Evolutionary conservation across 2,329 filamentous ascomycete species (phyloP), one percentile per base, ranked within the genome.

Genomic region (Eutypella sp.): DNA sequence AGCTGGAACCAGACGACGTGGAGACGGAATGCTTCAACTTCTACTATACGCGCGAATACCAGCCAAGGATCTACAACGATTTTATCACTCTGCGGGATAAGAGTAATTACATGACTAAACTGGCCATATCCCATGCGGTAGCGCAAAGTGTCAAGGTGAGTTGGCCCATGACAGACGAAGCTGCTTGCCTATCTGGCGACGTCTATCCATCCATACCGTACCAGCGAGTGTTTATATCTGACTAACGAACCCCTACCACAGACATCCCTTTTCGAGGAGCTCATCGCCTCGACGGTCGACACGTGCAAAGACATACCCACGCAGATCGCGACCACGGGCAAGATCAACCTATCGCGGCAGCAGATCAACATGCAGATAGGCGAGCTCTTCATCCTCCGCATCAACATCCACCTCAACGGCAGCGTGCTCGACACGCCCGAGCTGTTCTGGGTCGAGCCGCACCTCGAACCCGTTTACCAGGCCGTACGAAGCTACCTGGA

Each of bases 341-440:
- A 91, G 61, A 93, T 99, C 61, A 85, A 88, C 45, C 81, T 99
- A 47, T 89, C 84, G 47, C 83, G 92, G 37, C 82, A 83, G 48
- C 84, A 97, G 65, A 96, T 99, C 74, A 97, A 97, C 74, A 97
- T 97, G 91, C 91, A 97, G 69, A 96, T 99, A 50, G 93, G 93
- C 64, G 91, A 99, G 71, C 81, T 99, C 44, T 99, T 99, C 68
- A 97, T 99, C 62, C 74, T 99, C 25, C 83, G 93, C 49, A 97
- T 99, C 71, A 96, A 93, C 66, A 97, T 99, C 61, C 95, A 99
- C 69, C 78, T 99, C 42, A 96, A 97, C 66, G 93, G 93, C 27
- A 95, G 89, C 24, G 91, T 99, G 5, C 84, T 99, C 33, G 93
- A 99, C 66, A 95, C 91, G 9, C 93, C 93, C 0, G 93, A 99